Percentiles rank a stretch among this genome's conserved stretches.
phyloP scores from a whole-genome alignment of 306 rosid species.

The Abrus pulchellus region DNA sequence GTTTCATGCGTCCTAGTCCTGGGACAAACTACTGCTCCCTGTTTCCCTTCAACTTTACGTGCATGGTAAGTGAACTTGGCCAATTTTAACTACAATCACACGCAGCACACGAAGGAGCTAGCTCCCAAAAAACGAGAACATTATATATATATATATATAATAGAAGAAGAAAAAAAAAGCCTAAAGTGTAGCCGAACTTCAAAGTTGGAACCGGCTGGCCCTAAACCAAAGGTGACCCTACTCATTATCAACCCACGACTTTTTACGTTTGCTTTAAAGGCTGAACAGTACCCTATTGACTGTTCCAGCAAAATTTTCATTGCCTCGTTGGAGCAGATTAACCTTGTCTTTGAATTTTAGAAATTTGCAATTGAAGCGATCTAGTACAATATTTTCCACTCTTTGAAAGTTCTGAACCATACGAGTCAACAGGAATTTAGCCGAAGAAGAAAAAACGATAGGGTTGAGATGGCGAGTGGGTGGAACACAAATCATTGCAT shows the following conservation, averaged over 20 bases:
- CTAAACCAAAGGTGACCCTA: constrained; percentile 18
- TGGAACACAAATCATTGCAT: constrained; percentile 53
- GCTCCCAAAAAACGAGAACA: not conserved
- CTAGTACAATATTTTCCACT: not conserved
- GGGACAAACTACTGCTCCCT: constrained; percentile 63
- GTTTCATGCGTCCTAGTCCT: constrained; percentile 74
- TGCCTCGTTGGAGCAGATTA: constrained; percentile 16
- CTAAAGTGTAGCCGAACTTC: not conserved
- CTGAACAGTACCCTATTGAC: constrained; percentile 13
- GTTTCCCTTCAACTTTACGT: constrained; percentile 70
- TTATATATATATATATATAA: not conserved
- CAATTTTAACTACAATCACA: constrained; percentile 36
- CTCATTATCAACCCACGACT: constrained; percentile 44
- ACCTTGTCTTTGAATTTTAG: constrained; percentile 1
- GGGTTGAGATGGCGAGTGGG: constrained; percentile 54
- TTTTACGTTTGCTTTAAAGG: constrained; percentile 10
- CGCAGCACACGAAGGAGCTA: not conserved
- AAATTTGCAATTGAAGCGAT: constrained; percentile 22
- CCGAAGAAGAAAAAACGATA: not conserved
- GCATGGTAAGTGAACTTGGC: constrained; percentile 73
- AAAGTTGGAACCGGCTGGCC: constrained; percentile 41
- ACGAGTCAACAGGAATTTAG: constrained; percentile 19
- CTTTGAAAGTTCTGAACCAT: constrained; percentile 9
- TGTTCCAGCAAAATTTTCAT: not conserved
- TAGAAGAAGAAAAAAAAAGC: not conserved